Evolutionary conservation across 164 flowering plant genomes (phyloP), one percentile per base, ranked within the genome.

Genomic region (Chloranthus sessilifolius): DNA sequence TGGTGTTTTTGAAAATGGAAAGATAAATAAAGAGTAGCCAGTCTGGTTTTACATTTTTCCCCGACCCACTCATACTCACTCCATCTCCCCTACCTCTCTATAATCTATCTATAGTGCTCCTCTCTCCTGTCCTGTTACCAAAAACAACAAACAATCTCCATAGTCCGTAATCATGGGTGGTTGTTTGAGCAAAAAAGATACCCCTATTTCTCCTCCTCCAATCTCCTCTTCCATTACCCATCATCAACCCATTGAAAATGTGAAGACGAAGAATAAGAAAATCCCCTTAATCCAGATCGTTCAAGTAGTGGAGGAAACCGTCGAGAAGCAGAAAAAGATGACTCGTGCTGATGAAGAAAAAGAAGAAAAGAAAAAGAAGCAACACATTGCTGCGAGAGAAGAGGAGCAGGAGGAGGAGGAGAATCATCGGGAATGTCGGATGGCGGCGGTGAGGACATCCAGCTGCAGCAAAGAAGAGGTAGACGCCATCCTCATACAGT

Each of bases 401-500:
- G 20, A n/a, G 4, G 58, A 21, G 27, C 61, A 19, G 11, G 19
- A 3, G 25, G 24, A 19, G 43, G 42, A 23, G 27, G 53, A 0
- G 19, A n/a, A n/a, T n/a, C 14, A 7, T 2, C 14, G 5, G 28
- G 20, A 6, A 58, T 16, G 28, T 31, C 4, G 35, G 28, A 40
- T 56, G 0, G 59, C 69, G 3, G 25, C 65, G 1, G 76, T 79
- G 50, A 77, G 94, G 70, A 79, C 88, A 0, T 87, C 96, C 2
- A 90, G 90, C 71, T 90, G 95, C 66, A 83, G 85, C 0, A 85
- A 85, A 52, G 98, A 88, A 37, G 96, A 91, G 56, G 79, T 92
- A 20, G 98, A 92, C 51, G 88, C 96, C 1, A 92, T 92, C 55
- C 62, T 92, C 36, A 82, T 92, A 0, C 96, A 89, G 60, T 94